Percentiles rank a stretch among this genome's conserved stretches.
These are phyloP conservation scores for Marchantia paleacea DNA, from an alignment of 225 moss, liverwort and hornwort genomes.

Conservation along the genomic window DNA sequence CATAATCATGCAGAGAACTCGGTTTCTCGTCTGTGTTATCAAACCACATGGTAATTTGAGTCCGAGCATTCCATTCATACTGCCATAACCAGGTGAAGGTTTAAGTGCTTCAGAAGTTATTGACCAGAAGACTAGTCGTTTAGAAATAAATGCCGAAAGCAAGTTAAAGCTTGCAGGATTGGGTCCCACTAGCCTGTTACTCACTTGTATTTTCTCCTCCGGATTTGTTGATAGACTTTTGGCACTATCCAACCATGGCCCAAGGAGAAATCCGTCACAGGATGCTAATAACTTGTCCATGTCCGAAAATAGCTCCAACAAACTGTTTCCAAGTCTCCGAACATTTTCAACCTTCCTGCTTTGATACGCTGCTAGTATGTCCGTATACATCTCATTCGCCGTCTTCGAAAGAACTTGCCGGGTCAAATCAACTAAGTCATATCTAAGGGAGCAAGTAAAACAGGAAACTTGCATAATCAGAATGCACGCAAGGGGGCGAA, in stretches of 20 bases:
- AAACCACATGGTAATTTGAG: conserved; percentile 97
- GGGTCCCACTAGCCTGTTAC: neutral
- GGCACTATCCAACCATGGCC: conserved; percentile 79
- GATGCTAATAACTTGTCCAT: conserved; percentile 60
- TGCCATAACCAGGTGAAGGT: conserved; percentile 26
- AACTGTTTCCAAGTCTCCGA: conserved; percentile 45
- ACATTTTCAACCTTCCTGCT: conserved; percentile 45
- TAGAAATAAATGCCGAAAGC: too few relatives aligned
- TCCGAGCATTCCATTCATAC: conserved; percentile 98
- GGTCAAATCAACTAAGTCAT: conserved; percentile 87
- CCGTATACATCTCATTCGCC: conserved; percentile 59
- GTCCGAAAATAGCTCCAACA: conserved; percentile 66
- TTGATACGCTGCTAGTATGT: conserved; percentile 41
- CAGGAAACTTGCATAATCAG: neutral
- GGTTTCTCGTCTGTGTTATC: conserved; percentile 80
- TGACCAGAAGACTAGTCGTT: too few relatives aligned
- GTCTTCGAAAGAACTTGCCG: conserved; percentile 84
- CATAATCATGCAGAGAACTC: conserved; percentile 86
- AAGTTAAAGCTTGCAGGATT: too few relatives aligned
- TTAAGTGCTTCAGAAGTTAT: neutral
- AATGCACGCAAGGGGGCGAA: too few relatives aligned
- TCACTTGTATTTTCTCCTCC: conserved; percentile 69
- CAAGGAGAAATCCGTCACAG: conserved; percentile 76
- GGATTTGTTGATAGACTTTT: conserved; percentile 59
- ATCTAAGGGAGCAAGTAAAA: conserved; percentile 45